Base-by-base conservation (phyloP, 225 moss, liverwort and hornwort species). In the Antitrichia curtipendula region DNA sequence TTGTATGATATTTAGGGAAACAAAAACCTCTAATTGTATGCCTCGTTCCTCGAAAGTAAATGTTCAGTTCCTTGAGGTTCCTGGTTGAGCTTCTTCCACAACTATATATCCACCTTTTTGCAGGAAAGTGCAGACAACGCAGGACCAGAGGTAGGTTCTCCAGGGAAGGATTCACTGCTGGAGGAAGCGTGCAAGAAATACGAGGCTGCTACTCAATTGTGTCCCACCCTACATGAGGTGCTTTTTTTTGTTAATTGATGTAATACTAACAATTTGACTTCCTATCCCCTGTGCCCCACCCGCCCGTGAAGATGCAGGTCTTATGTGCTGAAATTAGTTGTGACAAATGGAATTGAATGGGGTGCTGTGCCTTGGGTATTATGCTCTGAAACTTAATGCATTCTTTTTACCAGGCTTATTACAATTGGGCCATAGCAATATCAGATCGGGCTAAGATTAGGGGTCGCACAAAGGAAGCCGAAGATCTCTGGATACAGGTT, bases 401-500 rank as follows among this genome's bases (percentile, higher is more conserved):
- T 87, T 41, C 64, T 81, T 52, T 40, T 75, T 65, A 24, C 56
- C 92, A 98, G 98, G 98, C 98, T 76, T 98, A 91, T 92, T 98
- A 98, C 77, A 98, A 98, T 64, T 98, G 98, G 98, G 98, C 98
- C 59, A 98, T 98, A 91, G 98, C 98, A 45, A 95, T 98, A 81
- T 97, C 98, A 45, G 98, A 98, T 78, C 97, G 98, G 57, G 98
- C 98, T 60, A 98, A 98, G 89, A 98, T 98, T 75, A 94, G 98
- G 91, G 97, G 98, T 69, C 95, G 98, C 68, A 96, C 96, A 50
- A 96, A 98, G 88, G 98, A 98, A 90, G 98, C 98, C 13, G 98
- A 98, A 88, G 97, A 96, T n/a, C 91, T 98, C 57, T 98, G 98
- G 98, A 96, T 95, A 93, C 98, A 97, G 98, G 98, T 98, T 78